Evolutionary conservation across 805 yeast species (phyloP).

Genomic region (Pichia pseudocactophila): DNA sequence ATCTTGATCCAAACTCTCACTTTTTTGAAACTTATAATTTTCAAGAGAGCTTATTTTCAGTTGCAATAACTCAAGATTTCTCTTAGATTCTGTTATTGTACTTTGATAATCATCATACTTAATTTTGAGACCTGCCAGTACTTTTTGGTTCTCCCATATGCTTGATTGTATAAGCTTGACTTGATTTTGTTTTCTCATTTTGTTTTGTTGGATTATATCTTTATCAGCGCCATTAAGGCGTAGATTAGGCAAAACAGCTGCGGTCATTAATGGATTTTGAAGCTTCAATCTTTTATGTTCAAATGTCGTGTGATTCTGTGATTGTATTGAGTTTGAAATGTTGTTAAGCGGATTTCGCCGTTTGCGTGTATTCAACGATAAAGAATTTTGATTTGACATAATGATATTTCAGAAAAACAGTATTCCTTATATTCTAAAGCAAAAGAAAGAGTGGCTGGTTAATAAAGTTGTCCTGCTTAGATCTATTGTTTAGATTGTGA

Average conservation of each 20-base stretch:
- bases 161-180: not conserved
- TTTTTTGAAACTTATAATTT: conserved; percentile 18
- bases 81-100: conserved; percentile 11
- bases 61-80: conserved; percentile 22
- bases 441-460: no score
- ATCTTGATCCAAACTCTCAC: conserved; percentile 25
- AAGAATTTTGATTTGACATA: no score
- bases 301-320: not conserved
- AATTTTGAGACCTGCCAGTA: not conserved
- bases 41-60: conserved; percentile 24
- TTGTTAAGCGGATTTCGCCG: not conserved
- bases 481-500: no score
- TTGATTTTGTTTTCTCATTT: not conserved
- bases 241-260: not conserved
- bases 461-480: no score
- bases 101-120: not conserved
- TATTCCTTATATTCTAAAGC: no score
- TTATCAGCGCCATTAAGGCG: not conserved
- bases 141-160: not conserved
- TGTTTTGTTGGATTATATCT: not conserved
- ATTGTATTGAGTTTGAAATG: not conserved
- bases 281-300: not conserved
- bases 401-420: no score
- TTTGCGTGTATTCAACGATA: not conserved
- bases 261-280: not conserved